Percentiles rank a stretch among this genome's conserved stretches.
These are phyloP conservation scores for Epichloe festucae DNA, from an alignment of 2,329 filamentous ascomycete genomes.

Conservation along the genomic window DNA sequence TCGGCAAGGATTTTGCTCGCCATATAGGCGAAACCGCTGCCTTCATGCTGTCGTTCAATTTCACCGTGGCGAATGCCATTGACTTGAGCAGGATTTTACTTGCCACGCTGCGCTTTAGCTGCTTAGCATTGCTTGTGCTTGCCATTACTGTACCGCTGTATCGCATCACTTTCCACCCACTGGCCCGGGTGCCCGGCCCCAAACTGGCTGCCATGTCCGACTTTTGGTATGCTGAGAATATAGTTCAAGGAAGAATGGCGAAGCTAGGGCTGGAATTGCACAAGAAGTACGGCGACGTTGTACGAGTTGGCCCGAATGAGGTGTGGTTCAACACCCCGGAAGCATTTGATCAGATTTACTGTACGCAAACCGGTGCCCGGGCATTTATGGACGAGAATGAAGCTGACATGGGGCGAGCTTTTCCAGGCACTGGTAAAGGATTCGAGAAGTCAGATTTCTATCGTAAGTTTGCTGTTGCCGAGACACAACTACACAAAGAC, in stretches of 20 bases:
- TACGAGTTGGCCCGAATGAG: slow-evolving; percentile 41
- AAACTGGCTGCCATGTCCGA: slow-evolving; percentile 32
- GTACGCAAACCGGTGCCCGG: slow-evolving; percentile 17
- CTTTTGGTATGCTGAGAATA: slow-evolving; percentile 34
- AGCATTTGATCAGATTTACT: slow-evolving; percentile 34
- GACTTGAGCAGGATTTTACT: not conserved
- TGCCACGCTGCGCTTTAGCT: not conserved
- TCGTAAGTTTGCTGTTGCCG: slow-evolving; percentile 19
- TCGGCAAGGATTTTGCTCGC: no score
- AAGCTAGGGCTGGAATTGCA: slow-evolving; percentile 32
- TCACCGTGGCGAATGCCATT: not conserved
- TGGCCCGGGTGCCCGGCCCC: slow-evolving; percentile 34
- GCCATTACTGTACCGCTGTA: slow-evolving; percentile 16
- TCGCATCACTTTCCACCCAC: slow-evolving; percentile 29
- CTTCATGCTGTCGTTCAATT: not conserved
- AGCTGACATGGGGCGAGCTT: not conserved
- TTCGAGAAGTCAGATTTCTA: slow-evolving; percentile 42
- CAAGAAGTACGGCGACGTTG: slow-evolving; percentile 31
- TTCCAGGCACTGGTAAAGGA: slow-evolving; percentile 30
- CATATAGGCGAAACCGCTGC: not conserved
- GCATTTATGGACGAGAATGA: not conserved
- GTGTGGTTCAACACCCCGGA: slow-evolving; percentile 38
- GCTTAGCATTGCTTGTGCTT: slow-evolving; percentile 5
- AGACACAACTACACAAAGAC: no score
- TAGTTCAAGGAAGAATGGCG: slow-evolving; percentile 29